Conservation (phyloP, 192 early-diverging fungal genomes). For the Chytriomyces hyalinus region DNA sequence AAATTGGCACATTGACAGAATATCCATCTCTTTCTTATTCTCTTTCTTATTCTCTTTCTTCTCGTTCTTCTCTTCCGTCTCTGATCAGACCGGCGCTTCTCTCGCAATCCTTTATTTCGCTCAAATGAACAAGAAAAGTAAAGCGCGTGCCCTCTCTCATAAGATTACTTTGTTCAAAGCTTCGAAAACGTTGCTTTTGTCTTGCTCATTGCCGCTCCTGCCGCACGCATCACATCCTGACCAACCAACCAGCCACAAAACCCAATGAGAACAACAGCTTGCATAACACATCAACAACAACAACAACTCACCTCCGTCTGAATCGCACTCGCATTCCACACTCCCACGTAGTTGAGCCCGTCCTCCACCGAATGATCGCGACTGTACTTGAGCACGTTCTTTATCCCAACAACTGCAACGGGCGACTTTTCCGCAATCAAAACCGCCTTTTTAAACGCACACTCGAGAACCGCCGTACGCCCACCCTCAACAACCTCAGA, state of each 20-base stretch:
- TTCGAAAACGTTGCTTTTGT: constrained; percentile 56
- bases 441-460: constrained; percentile 71
- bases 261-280: background rate
- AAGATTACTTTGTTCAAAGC: too few species aligned
- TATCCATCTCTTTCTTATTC: too few species aligned
- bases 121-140: too few species aligned
- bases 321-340: constrained; percentile 62
- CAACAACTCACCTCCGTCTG: constrained; percentile 5
- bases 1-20: too few species aligned
- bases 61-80: too few species aligned
- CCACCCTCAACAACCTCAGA: constrained; percentile 55
- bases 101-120: too few species aligned
- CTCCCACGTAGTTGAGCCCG: constrained; percentile 81
- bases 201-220: constrained; percentile 54
- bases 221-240: constrained; percentile 55
- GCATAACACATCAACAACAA: too few species aligned
- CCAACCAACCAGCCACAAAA: background rate
- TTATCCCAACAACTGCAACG: constrained; percentile 83
- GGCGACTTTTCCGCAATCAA: constrained; percentile 89
- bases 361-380: constrained; percentile 92
- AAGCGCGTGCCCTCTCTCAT: too few species aligned
- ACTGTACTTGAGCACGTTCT: constrained; percentile 87
- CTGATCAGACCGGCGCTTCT: too few species aligned
- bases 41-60: too few species aligned
- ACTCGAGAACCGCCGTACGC: constrained; percentile 43